Percentiles rank a stretch among this genome's conserved stretches.
phyloP scores from a whole-genome alignment of 257 asterid species.

The Mitragyna speciosa region DNA sequence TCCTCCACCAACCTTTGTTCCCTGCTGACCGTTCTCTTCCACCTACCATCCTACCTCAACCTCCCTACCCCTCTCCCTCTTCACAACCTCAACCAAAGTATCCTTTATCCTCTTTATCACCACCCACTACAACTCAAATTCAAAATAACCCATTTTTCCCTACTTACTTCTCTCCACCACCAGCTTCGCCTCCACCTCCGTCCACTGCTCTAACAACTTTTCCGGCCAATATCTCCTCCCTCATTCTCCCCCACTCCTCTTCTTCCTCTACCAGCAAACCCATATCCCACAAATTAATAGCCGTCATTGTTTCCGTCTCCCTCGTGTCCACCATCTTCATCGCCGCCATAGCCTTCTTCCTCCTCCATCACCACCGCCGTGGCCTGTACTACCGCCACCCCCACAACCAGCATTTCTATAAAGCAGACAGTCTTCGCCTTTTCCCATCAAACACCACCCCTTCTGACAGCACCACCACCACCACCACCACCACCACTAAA shows the following conservation, averaged over 20 bases:
- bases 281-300: slow-evolving; percentile 49
- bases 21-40: slow-evolving; percentile 43
- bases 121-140: slow-evolving; percentile 28
- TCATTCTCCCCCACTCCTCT: slow-evolving; percentile 65
- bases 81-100: slow-evolving; percentile 56
- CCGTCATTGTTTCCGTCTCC: slow-evolving; percentile 47
- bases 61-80: slow-evolving; percentile 39
- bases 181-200: slow-evolving; percentile 40
- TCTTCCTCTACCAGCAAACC: slow-evolving; percentile 47
- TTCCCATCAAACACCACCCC: slow-evolving; percentile 57
- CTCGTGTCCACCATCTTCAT: slow-evolving; percentile 37
- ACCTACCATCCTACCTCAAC: slow-evolving; percentile 31
- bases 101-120: slow-evolving; percentile 59
- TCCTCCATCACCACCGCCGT: slow-evolving; percentile 51
- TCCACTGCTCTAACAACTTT: slow-evolving; percentile 43
- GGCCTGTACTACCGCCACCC: slow-evolving; percentile 29
- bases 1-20: slow-evolving; percentile 69
- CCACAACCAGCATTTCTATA: slow-evolving; percentile 30
- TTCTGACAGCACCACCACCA: slow-evolving; percentile 40
- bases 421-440: slow-evolving; percentile 60
- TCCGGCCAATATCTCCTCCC: slow-evolving; percentile 91
- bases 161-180: slow-evolving; percentile 47
- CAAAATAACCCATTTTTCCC: slow-evolving; percentile 66
- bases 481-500: slow-evolving; percentile 24
- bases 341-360: slow-evolving; percentile 34